Conservation (phyloP, 345 rosid species). For the Boechera retrofracta region DNA sequence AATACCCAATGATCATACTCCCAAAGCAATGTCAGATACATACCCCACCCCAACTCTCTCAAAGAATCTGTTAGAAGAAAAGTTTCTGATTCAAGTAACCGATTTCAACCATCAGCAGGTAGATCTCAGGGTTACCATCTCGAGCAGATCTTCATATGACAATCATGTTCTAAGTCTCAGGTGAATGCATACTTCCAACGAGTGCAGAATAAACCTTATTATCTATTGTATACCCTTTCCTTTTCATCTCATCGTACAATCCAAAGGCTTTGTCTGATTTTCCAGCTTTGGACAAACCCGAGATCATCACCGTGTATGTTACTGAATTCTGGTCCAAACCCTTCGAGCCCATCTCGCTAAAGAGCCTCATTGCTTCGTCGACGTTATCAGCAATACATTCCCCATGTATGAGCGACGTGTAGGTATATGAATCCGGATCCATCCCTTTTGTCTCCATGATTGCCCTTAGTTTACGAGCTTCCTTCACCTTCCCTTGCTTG, state of each 20-base stretch:
- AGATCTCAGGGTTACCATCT: not conserved
- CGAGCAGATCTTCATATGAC: not conserved
- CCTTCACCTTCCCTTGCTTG: slow-evolving; percentile 70
- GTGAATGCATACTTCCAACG: slow-evolving; percentile 67
- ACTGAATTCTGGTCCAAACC: slow-evolving; percentile 56
- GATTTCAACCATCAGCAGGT: slow-evolving; percentile 3
- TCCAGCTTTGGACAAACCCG: slow-evolving; percentile 72
- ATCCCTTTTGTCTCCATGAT: slow-evolving; percentile 63
- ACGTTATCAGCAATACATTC: slow-evolving; percentile 69
- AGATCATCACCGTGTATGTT: slow-evolving; percentile 70
- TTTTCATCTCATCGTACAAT: slow-evolving; percentile 71
- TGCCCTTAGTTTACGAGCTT: slow-evolving; percentile 63
- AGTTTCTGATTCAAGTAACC: not conserved
- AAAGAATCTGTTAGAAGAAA: not conserved
- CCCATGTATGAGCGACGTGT: slow-evolving; percentile 76
- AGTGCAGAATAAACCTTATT: slow-evolving; percentile 75
- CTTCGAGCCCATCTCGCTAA: slow-evolving; percentile 57
- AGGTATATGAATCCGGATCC: slow-evolving; percentile 64
- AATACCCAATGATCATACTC: slow-evolving; percentile 1
- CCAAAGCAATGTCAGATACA: not conserved
- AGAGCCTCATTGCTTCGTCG: slow-evolving; percentile 70
- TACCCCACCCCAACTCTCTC: slow-evolving; percentile 5
- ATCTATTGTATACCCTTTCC: slow-evolving; percentile 64
- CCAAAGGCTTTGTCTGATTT: slow-evolving; percentile 83
- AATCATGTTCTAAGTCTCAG: slow-evolving; percentile 25